Percentiles rank a stretch among this genome's conserved stretches.
These are phyloP conservation scores for Plasmodium sp. DNA, from an alignment of 169 alveolate genomes.

Conservation along the genomic window DNA sequence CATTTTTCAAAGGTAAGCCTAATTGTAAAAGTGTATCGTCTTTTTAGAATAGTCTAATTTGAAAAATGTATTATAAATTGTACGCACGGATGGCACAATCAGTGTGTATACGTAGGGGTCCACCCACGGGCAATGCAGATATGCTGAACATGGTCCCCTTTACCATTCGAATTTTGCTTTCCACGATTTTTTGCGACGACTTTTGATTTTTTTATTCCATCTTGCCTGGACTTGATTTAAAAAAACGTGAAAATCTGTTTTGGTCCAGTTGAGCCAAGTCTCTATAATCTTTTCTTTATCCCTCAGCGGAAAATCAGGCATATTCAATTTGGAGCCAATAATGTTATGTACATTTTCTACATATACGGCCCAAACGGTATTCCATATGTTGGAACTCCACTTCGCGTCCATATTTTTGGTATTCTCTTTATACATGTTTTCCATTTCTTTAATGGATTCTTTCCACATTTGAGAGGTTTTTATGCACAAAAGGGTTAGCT, in stretches of 20 bases:
- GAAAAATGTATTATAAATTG: too few species aligned
- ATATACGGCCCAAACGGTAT: neutral
- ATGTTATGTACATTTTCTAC: neutral
- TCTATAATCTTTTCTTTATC: constrained; percentile 3
- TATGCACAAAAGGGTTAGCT: neutral
- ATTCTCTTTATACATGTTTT: neutral
- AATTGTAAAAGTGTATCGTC: too few species aligned
- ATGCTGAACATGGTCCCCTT: too few species aligned
- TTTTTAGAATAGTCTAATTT: too few species aligned
- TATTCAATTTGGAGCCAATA: neutral
- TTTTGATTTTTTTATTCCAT: neutral
- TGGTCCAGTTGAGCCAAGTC: neutral
- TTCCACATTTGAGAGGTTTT: neutral
- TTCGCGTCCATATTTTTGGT: neutral
- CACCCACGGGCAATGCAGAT: too few species aligned
- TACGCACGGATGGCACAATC: too few species aligned
- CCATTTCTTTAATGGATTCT: neutral
- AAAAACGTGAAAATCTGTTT: neutral
- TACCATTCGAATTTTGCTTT: too few species aligned
- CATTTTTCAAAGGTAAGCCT: too few species aligned
- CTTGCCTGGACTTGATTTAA: neutral
- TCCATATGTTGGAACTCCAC: neutral
- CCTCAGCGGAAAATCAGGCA: neutral
- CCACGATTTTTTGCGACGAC: too few species aligned
- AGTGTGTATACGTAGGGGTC: too few species aligned